These are phyloP conservation scores for Salvia miltiorrhiza DNA, from an alignment of 257 asterid genomes.

Conservation along the genomic window DNA sequence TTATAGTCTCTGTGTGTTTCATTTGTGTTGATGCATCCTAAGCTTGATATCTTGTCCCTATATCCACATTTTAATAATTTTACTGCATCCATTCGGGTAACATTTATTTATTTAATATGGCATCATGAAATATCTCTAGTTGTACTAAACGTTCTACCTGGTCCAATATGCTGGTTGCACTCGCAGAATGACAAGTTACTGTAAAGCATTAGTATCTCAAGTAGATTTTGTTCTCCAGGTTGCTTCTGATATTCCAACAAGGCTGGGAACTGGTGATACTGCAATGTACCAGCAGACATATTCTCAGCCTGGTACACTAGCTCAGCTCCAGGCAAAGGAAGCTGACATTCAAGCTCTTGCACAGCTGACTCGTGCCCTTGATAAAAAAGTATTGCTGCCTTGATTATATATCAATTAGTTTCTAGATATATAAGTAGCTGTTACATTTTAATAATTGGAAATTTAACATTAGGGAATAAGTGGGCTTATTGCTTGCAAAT, in stretches of 20 bases:
- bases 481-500: slow-evolving; percentile 29
- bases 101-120: not conserved
- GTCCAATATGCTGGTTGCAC: not conserved
- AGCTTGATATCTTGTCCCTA: not conserved
- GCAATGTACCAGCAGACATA: slow-evolving; percentile 37
- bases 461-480: not conserved
- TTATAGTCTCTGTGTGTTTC: not conserved
- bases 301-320: slow-evolving; percentile 40
- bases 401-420: not conserved
- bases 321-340: slow-evolving; percentile 78
- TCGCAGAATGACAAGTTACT: not conserved
- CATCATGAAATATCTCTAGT: not conserved
- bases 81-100: not conserved
- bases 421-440: not conserved
- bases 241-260: slow-evolving; percentile 41
- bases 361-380: slow-evolving; percentile 81
- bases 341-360: slow-evolving; percentile 91
- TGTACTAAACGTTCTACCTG: not conserved
- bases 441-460: slow-evolving; percentile 4
- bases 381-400: slow-evolving; percentile 63
- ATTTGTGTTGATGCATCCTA: slow-evolving; percentile 5
- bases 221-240: slow-evolving; percentile 42
- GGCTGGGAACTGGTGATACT: slow-evolving; percentile 36
- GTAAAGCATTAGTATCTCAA: slow-evolving; percentile 15
- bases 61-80: not conserved